Evolutionary conservation across 768 basidiomycete species (phyloP), one percentile per base, ranked within the genome.

Genomic region (Suillus plorans): DNA sequence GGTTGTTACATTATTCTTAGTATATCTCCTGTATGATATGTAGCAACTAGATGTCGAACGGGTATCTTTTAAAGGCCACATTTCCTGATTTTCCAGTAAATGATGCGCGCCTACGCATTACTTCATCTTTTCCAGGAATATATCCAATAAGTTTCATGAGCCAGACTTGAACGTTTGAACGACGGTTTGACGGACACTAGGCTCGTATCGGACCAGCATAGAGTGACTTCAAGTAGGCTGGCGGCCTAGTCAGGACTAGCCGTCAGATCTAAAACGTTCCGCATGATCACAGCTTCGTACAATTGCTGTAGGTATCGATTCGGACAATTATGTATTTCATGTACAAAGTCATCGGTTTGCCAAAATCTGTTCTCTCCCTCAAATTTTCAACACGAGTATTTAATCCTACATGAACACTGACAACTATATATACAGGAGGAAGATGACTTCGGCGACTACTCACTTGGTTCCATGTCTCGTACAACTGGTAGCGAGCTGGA

Each of bases 111-210:
- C 45, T 56, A 59, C 53, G 44, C 58, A 62, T 79, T 78, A 97
- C 97, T 66, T 83, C 84, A 60, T 83, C 69, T 79, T 97, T 99
- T 34, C 97, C 97, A 18, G 97, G 97, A 69, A 99, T 99, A 22
- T 13, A n/a, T n/a, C n/a, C n/a, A n/a, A n/a, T n/a, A n/a, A n/a
- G n/a, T n/a, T 13, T 12, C 22, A 47, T 47, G n/a, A 47, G 2
- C n/a, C 5, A 22, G 47, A 47, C 5, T 1, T 45, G 20, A 20
- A 44, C 20, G 20, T 31, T 1, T 45, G 20, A 20, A 44, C 20
- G 20, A 44, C 7, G 45, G 12, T 47, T 47, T 12, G n/a, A 22
- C n/a, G 12, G n/a, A 47, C 5, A 47, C n/a, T 10, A 45, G n/a
- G n/a, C 20, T 45, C 4, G 20, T 25, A 25, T 25, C 25, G 25